Evolutionary conservation across 108 stramenopile species (phyloP).

Genomic region (Nannochloropsis salina): DNA sequence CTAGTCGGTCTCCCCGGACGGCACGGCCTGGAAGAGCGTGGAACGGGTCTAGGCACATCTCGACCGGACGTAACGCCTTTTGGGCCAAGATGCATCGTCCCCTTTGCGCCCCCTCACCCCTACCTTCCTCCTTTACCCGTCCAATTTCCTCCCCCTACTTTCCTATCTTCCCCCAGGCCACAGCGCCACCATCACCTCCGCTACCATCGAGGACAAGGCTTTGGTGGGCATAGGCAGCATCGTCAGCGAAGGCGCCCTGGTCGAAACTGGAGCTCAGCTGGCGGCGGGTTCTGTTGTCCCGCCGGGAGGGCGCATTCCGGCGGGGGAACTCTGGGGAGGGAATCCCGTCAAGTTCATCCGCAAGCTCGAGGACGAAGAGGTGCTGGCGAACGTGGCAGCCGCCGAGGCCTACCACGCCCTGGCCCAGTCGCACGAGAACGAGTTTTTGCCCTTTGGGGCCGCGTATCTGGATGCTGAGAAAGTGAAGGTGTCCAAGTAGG

Average conservation of each 20-base stretch:
- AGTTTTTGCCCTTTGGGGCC: conserved; percentile 52
- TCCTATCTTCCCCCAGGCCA: conserved; percentile 12
- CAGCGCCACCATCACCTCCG: conserved; percentile 30
- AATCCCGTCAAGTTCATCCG: conserved; percentile 50
- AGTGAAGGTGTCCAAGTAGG: not conserved
- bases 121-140: too few species aligned
- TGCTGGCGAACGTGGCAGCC: conserved; percentile 24
- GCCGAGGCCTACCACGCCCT: conserved; percentile 24
- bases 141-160: not conserved
- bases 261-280: conserved; percentile 42
- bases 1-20: too few species aligned
- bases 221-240: conserved; percentile 43
- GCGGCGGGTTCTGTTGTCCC: conserved; percentile 47
- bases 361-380: conserved; percentile 46
- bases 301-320: conserved; percentile 44
- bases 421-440: conserved; percentile 41
- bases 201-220: conserved; percentile 22
- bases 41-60: too few species aligned
- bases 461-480: conserved; percentile 51
- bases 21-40: too few species aligned
- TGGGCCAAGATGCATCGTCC: too few species aligned
- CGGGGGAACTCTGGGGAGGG: conserved; percentile 51
- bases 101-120: too few species aligned
- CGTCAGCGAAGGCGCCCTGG: conserved; percentile 44
- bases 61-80: too few species aligned